Conservation (phyloP, 116 monocot genomes). For the Papilionanthe hybrid region DNA sequence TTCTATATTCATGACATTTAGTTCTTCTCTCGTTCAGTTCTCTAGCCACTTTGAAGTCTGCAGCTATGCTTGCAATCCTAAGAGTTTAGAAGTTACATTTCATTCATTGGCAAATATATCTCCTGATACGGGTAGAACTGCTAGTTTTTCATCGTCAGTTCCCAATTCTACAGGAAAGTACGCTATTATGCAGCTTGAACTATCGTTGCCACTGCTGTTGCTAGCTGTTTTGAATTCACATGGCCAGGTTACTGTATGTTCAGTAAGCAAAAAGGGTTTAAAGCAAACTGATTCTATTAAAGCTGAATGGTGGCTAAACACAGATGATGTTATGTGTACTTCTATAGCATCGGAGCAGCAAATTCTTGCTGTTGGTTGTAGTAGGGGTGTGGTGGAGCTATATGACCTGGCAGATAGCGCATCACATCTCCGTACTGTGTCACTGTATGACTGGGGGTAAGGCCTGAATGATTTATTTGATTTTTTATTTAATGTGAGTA, state of each 20-base stretch:
- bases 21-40: constrained; percentile 49
- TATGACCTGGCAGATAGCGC: constrained; percentile 68
- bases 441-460: constrained; percentile 98
- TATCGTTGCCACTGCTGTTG: constrained; percentile 62
- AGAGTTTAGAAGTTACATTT: constrained; percentile 1
- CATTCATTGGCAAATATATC: constrained; percentile 15
- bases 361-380: constrained; percentile 89
- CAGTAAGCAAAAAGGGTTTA: constrained; percentile 79
- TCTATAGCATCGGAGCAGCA: constrained; percentile 85
- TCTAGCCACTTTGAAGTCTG: constrained; percentile 49
- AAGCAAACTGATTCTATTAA: constrained; percentile 55
- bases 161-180: constrained; percentile 32
- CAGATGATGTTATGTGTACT: constrained; percentile 68
- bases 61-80: constrained; percentile 21
- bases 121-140: constrained; percentile 18
- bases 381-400: constrained; percentile 83
- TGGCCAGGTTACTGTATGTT: constrained; percentile 71
- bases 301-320: constrained; percentile 67
- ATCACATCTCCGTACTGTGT: constrained; percentile 68
- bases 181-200: constrained; percentile 69
- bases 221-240: constrained; percentile 73
- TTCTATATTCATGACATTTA: background rate
- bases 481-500: background rate
- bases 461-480: constrained; percentile 9
- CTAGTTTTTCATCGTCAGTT: constrained; percentile 8